A percentile compares a stretch with the other conserved stretches of the same genome.
phyloP scores from a whole-genome alignment of 257 asterid species.

The Thymus mandschuricus region DNA sequence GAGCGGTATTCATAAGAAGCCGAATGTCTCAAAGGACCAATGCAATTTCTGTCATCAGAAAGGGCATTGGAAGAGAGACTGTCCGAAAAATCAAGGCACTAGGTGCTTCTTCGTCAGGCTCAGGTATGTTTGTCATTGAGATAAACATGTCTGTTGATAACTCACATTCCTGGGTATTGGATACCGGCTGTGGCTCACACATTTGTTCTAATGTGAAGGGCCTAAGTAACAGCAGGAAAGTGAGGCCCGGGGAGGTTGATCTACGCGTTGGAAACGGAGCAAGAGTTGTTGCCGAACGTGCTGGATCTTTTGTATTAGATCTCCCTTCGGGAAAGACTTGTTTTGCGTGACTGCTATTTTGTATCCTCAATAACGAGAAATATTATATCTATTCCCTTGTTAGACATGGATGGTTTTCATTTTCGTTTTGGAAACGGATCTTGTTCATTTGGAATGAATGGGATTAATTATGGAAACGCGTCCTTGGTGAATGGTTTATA shows the following conservation, averaged over 20 bases:
- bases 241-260: background rate
- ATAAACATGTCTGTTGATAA: background rate
- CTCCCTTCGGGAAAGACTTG: background rate
- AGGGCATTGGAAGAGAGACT: constrained; percentile 12
- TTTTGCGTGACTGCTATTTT: background rate
- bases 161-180: background rate
- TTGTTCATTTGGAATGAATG: too few relatives aligned
- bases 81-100: background rate
- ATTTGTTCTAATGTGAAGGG: background rate
- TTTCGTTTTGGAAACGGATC: too few relatives aligned
- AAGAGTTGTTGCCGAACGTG: background rate
- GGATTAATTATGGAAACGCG: too few relatives aligned
- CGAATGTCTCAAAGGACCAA: too few relatives aligned
- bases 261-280: background rate
- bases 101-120: background rate
- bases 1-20: background rate
- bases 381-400: background rate
- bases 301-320: background rate
- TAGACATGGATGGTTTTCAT: too few relatives aligned
- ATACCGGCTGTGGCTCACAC: background rate
- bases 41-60: background rate
- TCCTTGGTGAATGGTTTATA: too few relatives aligned
- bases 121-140: background rate
- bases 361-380: background rate
- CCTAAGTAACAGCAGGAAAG: background rate